Percentiles rank a stretch among this genome's conserved stretches.
Conservation (phyloP, 140 eudicot genomes). For the Anethum foeniculum region DNA sequence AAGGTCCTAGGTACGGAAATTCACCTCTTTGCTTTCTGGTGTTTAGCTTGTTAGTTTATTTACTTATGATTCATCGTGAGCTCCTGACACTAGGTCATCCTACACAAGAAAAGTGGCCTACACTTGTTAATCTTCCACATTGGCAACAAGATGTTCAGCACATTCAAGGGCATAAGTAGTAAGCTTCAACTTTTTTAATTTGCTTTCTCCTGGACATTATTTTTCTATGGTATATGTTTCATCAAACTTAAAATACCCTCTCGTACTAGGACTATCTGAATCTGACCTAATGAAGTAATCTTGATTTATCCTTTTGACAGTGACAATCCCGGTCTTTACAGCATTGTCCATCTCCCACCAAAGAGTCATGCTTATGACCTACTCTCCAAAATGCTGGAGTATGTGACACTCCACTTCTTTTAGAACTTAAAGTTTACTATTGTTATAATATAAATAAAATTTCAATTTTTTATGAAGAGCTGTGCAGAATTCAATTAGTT, state of each 20-base stretch:
- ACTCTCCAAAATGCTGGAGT: conserved; percentile 97
- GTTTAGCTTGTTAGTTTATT: neutral
- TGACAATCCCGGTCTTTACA: conserved; percentile 92
- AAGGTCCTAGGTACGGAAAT: conserved; percentile 81
- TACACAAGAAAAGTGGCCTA: conserved; percentile 90
- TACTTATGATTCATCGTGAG: conserved; percentile 6
- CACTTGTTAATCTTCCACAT: conserved; percentile 86
- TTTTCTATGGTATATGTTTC: neutral
- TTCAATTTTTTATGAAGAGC: neutral
- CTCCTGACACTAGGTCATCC: conserved; percentile 65
- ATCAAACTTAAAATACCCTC: neutral
- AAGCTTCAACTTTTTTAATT: conserved; percentile 20
- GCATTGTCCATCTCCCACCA: conserved; percentile 77
- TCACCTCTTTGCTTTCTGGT: neutral
- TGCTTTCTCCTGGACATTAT: neutral
- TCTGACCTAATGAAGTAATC: neutral
- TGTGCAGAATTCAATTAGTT: neutral
- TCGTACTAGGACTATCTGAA: neutral
- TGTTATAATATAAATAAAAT: neutral
- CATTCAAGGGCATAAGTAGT: conserved; percentile 92
- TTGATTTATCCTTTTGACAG: conserved; percentile 30
- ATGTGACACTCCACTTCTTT: conserved; percentile 30
- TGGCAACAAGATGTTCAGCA: conserved; percentile 82
- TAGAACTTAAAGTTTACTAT: conserved; percentile 5
- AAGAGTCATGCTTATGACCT: conserved; percentile 91